Evolutionary conservation across 176 grass and related monocot species (phyloP).

Genomic region (Calamus simplicifolius): DNA sequence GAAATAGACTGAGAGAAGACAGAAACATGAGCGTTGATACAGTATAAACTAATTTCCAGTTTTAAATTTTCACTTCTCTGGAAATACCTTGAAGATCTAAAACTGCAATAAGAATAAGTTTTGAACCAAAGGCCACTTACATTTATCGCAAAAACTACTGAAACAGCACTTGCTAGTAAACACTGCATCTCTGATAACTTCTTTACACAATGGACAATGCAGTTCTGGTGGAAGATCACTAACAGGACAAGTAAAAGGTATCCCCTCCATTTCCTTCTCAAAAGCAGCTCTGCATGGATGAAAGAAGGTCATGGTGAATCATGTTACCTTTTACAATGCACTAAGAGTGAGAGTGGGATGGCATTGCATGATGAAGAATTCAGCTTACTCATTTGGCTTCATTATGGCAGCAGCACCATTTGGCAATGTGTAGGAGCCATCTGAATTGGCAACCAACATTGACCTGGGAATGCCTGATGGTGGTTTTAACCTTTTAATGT

Average conservation of each 20-base stretch:
- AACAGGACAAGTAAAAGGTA: constrained; percentile 11
- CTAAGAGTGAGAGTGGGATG: not conserved
- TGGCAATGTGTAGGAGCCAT: constrained; percentile 27
- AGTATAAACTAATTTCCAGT: no score
- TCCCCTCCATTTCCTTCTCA: constrained; percentile 15
- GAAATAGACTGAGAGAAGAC: no score
- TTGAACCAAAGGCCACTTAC: constrained; percentile 19
- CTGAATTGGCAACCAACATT: constrained; percentile 27
- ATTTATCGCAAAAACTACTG: constrained; percentile 69
- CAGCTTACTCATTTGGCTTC: constrained; percentile 18
- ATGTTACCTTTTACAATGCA: not conserved
- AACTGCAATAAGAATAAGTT: no score
- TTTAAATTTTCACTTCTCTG: no score
- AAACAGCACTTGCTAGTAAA: constrained; percentile 21
- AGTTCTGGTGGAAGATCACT: constrained; percentile 36
- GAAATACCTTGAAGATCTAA: no score
- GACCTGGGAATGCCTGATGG: constrained; percentile 23
- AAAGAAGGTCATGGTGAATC: not conserved
- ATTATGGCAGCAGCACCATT: constrained; percentile 10
- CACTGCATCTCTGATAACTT: constrained; percentile 13
- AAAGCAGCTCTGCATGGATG: constrained; percentile 12
- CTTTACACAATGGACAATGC: constrained; percentile 1
- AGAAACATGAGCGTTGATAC: no score
- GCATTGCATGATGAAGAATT: not conserved
- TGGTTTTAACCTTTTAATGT: constrained; percentile 26